Evolutionary conservation across 2,329 filamentous ascomycete species (phyloP).

Genomic region (Malbranchea zuffiana): DNA sequence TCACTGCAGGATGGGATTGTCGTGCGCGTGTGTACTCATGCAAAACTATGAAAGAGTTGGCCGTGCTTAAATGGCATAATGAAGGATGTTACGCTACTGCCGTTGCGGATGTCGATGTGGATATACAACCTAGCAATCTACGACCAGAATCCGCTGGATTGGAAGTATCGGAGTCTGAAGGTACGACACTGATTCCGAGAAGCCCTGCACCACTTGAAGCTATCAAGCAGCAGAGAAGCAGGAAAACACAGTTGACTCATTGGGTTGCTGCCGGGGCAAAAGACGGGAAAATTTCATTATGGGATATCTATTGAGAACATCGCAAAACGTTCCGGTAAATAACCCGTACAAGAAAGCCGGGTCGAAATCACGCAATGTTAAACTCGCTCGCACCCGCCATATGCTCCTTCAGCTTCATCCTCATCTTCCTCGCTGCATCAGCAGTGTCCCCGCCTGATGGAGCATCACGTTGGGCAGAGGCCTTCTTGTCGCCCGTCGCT

Average conservation of each 20-base stretch:
- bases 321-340: constrained; percentile 4
- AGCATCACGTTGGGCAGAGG: constrained; percentile 20
- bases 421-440: constrained; percentile 44
- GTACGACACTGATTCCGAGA: constrained; percentile 6
- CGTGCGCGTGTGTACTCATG: constrained; percentile 68
- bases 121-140: constrained; percentile 20
- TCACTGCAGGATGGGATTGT: constrained; percentile 87
- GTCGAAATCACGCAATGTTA: constrained; percentile 41
- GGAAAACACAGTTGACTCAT: constrained; percentile 59
- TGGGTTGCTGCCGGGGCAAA: constrained; percentile 89
- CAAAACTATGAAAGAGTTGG: constrained; percentile 73
- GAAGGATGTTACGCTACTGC: constrained; percentile 73
- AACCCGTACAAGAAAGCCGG: background rate
- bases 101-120: constrained; percentile 45
- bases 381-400: constrained; percentile 46
- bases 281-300: constrained; percentile 88
- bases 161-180: constrained; percentile 10
- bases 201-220: constrained; percentile 27
- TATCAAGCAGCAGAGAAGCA: constrained; percentile 54
- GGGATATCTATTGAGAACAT: constrained; percentile 69
- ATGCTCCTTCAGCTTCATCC: constrained; percentile 41
- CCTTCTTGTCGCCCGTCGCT: constrained; percentile 26
- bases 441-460: constrained; percentile 28
- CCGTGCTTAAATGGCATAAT: constrained; percentile 88
- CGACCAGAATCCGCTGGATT: background rate